phyloP scores from a whole-genome alignment of 1,284 basidiomycete species.

The Polyporus tsugae region DNA sequence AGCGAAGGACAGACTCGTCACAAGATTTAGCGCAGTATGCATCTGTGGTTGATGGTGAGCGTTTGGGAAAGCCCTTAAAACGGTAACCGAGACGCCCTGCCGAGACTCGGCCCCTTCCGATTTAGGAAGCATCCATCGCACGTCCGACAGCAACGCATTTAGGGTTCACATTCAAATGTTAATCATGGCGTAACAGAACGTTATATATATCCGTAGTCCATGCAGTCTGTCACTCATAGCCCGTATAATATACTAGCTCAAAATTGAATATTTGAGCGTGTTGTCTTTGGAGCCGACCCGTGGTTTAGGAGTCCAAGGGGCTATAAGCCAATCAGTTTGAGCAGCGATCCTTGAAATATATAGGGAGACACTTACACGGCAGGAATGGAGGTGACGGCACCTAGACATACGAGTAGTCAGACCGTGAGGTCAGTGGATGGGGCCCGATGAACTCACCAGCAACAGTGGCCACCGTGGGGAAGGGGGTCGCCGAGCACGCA shows the following conservation, averaged over 20 bases:
- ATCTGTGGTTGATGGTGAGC: neutral
- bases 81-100: constrained; percentile 3
- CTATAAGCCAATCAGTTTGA: neutral
- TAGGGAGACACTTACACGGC: constrained; percentile 13
- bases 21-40: neutral
- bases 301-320: neutral
- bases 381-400: constrained; percentile 24
- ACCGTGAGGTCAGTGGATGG: too few relatives aligned
- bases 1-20: neutral
- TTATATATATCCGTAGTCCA: neutral
- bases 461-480: constrained; percentile 25
- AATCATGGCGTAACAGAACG: neutral
- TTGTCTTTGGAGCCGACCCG: neutral
- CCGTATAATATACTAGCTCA: neutral
- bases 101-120: neutral
- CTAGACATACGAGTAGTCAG: constrained; percentile 8
- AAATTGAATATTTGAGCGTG: neutral
- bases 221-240: neutral
- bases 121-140: neutral
- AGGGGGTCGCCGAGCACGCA: constrained; percentile 26
- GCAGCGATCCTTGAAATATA: neutral
- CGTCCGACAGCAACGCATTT: neutral
- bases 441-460: constrained; percentile 24
- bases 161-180: too few relatives aligned
- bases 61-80: neutral